Percentiles rank a stretch among this genome's conserved stretches.
These are phyloP conservation scores for Plectosphaerella plurivora DNA, from an alignment of 2,329 filamentous ascomycete species.

Conservation along the genomic window DNA sequence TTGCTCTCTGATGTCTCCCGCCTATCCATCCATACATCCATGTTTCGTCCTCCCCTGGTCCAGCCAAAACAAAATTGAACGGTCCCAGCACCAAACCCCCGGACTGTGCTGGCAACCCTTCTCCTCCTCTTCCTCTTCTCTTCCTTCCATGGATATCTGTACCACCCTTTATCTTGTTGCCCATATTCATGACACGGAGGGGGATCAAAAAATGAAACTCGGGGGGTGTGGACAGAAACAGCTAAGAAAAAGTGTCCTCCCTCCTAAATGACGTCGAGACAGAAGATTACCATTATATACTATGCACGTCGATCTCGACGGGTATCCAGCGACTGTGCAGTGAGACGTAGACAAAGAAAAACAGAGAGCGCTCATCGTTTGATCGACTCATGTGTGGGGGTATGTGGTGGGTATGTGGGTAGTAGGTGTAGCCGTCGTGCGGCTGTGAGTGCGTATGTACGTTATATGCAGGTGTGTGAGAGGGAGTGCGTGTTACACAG, in stretches of 20 bases:
- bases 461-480: background rate
- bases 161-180: slow-evolving; percentile 3
- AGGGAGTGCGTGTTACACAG: background rate
- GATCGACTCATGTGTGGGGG: background rate
- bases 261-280: slow-evolving; percentile 1
- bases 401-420: background rate
- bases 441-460: background rate
- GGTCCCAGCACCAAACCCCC: no score
- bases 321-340: slow-evolving; percentile 7
- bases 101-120: no score
- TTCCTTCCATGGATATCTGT: background rate
- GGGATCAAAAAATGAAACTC: background rate
- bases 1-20: background rate
- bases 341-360: slow-evolving; percentile 12
- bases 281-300: slow-evolving; percentile 16
- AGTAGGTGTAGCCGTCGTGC: no score
- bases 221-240: slow-evolving; percentile 1
- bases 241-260: background rate
- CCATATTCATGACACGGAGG: slow-evolving; percentile 4
- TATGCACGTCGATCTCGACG: slow-evolving; percentile 9
- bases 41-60: background rate
- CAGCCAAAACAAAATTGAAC: background rate
- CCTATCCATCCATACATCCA: background rate
- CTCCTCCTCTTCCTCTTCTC: background rate
- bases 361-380: slow-evolving; percentile 4